Evolutionary conservation across 163 green algal genomes (phyloP), one percentile per base, ranked within the genome.

Genomic region (Botryococcus braunii): DNA sequence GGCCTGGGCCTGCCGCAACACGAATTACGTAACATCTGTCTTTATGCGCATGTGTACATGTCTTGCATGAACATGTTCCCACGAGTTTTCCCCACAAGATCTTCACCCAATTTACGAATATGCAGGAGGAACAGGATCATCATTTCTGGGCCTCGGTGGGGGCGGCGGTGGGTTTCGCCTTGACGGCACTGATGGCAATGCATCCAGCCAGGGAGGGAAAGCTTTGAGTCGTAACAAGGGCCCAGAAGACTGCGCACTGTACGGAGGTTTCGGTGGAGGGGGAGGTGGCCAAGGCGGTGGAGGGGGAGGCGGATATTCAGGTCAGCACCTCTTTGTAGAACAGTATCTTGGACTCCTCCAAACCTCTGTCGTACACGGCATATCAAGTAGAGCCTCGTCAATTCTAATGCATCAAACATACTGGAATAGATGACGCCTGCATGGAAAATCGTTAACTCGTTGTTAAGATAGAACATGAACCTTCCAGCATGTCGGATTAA

Each of bases 281-380:
- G 59, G 37, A 8, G 59, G 59, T 1, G 59, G 59, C 5, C 34
- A 11, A 25, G 59, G 59, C 8, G 59, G 59, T n/a, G 59, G 59
- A 2, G 59, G 59, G 13, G 59, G 59, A 35, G 59, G 59, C 36
- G 59, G 59, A 23, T 66, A 38, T 37, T 65, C 58, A 65, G 58
- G 58, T 48, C 17, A 6, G 17, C 23, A 40, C 23, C 43, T 43
- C 29, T 9, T 61, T 7, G 50, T 61, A n/a, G n/a, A n/a, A n/a
- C n/a, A n/a, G n/a, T n/a, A n/a, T n/a, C n/a, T n/a, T n/a, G n/a
- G n/a, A n/a, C n/a, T n/a, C n/a, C n/a, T n/a, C n/a, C n/a, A n/a
- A n/a, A n/a, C n/a, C n/a, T n/a, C n/a, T n/a, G n/a, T n/a, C n/a
- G n/a, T n/a, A n/a, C n/a, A n/a, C n/a, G 8, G 7, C 13, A 11